Evolutionary conservation across 106 monocot species (phyloP), one percentile per base, ranked within the genome.

Genomic region (Dendrobium nobile): DNA sequence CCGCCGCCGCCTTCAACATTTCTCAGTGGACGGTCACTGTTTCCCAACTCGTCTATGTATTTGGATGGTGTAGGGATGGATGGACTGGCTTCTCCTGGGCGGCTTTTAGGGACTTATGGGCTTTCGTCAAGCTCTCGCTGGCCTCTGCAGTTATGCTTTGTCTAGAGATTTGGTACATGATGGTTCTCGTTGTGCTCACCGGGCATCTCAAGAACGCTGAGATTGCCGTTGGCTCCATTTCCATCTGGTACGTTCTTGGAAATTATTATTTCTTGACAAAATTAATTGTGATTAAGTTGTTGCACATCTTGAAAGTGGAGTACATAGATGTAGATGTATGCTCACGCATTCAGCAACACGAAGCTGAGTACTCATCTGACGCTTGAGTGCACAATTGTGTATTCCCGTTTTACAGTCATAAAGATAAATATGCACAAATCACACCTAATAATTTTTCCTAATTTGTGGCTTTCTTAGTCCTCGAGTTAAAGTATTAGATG

Each of bases 171-270:
- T 88, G 88, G 87, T 87, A 88, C 31, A 77, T 78, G 55, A 82
- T 77, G 73, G 76, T 85, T 11, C 59, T 91, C 33, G 41, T 91
- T 17, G 67, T 91, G 47, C 84, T 91, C 22, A 77, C 91, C 48
- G 91, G 91, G 55, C 58, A 88, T 80, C 47, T 88, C 37, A 77
- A 85, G 47, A 82, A 91, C 70, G 86, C 91, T 3, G 77, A 86
- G 70, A 54, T 88, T 47, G 79, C 88, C 28, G 73, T 88, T 4
- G 88, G 84, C 77, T 86, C 86, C n/a, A 77, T 91, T 28, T 88
- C 91, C 4, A 86, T 91, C 58, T 91, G 88, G 90, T 90, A 77
- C 37, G 3, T 37, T 37, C 37, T 37, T 37, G 37, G 37, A 37
- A 37, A 37, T 37, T 37, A 37, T 37, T 37, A 37, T 2, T 37